Conservation (phyloP, 106 monocot genomes). For the Acorus gramineus region DNA sequence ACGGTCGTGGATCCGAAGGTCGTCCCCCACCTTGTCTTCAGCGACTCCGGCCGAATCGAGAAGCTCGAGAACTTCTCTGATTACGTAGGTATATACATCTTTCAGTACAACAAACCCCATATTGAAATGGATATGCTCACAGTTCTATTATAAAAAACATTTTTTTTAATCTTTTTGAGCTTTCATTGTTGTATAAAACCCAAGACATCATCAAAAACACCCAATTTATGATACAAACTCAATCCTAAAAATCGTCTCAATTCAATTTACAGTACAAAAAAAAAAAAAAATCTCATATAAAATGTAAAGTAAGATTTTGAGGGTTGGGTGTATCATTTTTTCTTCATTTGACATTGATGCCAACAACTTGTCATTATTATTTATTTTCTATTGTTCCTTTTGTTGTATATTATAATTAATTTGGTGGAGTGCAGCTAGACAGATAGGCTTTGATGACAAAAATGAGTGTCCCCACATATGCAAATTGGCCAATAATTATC, state of each 20-base stretch:
- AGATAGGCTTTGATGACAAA: conserved; percentile 50
- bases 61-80: conserved; percentile 57
- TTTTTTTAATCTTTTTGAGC: too few relatives aligned
- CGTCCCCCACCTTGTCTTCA: conserved; percentile 9
- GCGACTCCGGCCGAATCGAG: conserved; percentile 34
- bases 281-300: too few relatives aligned
- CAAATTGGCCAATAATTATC: conserved; percentile 58
- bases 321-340: too few relatives aligned
- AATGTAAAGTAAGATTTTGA: too few relatives aligned
- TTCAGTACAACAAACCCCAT: neutral
- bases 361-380: neutral
- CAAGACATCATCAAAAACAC: too few relatives aligned
- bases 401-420: neutral
- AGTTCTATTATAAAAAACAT: too few relatives aligned
- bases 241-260: too few relatives aligned
- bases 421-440: conserved; percentile 53
- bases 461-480: conserved; percentile 56
- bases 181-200: too few relatives aligned
- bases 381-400: neutral
- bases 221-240: too few relatives aligned
- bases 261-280: too few relatives aligned
- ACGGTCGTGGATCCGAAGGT: neutral
- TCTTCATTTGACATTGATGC: neutral
- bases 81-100: conserved; percentile 45
- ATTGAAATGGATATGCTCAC: too few relatives aligned